Base-by-base conservation (phyloP, 352 stramenopile genomes). In the Globisporangium yorkense region DNA sequence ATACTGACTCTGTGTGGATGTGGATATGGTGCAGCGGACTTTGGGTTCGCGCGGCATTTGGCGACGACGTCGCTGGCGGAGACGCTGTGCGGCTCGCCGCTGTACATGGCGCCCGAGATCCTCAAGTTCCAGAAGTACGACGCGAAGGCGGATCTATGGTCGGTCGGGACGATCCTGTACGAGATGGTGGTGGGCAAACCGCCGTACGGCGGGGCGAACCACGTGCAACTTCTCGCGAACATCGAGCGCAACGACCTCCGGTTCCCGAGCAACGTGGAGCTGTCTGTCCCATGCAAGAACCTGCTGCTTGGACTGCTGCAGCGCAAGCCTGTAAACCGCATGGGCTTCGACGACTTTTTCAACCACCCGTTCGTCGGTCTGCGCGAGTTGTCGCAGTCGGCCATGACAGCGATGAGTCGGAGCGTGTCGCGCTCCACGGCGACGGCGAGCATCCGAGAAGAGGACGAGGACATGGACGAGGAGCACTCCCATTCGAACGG, bases 101-200 rank as follows among this genome's bases (percentile, higher is more conserved):
- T 99, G 44, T 99, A 98, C 66, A 99, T 99, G 96, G 96, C 96
- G 20, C 96, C 96, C 7, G 96, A 99, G 80, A 98, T 99, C 66
- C 80, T 99, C 57, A 80, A 85, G 65, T 88, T 90, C 51, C 74
- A 97, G 55, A 97, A 94, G 71, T 99, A 99, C 69, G 92, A 98
- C 74, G 89, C 91, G 31, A 98, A 98, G 65, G 95, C 95, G 9
- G 96, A 99, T 71, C 72, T 99, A 2, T 99, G 95, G 95, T 97
- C 85, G 2, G 93, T 98, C 2, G 96, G 96, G 37, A 95, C 90
- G 8, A 97, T 99, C 44, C 59, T 98, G 29, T 99, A 96, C 68
- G 96, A 99, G 77, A 97, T 98, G 87, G 78, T 98, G 61, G 80
- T 90, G 1, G 94, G 94, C 40, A 75, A 81, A n/a, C 92, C 94